These are phyloP conservation scores for Fusarium sp. DNA, from an alignment of 2,329 filamentous ascomycete species.

Conservation along the genomic window DNA sequence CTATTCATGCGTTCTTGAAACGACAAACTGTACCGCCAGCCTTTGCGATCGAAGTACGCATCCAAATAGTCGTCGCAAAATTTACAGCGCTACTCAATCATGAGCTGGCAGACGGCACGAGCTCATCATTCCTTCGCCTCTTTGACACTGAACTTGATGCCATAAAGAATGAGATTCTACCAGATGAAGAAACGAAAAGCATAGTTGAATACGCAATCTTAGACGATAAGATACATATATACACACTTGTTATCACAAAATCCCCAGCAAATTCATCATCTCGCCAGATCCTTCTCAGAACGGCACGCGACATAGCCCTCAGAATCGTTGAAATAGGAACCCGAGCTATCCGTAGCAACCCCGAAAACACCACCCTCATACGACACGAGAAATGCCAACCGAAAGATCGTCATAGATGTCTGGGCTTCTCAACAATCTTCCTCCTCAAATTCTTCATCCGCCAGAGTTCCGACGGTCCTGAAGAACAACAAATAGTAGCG, in stretches of 20 bases:
- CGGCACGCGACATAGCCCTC: slow-evolving; percentile 8
- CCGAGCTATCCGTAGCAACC: not conserved
- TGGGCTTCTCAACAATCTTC: slow-evolving; percentile 29
- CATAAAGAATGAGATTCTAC: not conserved
- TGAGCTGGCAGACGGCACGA: slow-evolving; percentile 13
- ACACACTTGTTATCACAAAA: slow-evolving; percentile 25
- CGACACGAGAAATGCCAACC: slow-evolving; percentile 18
- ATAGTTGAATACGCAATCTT: slow-evolving; percentile 24
- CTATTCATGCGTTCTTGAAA: slow-evolving; percentile 17
- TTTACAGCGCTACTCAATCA: slow-evolving; percentile 25
- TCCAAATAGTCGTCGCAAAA: slow-evolving; percentile 28
- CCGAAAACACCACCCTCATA: not conserved
- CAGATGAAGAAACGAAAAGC: not conserved
- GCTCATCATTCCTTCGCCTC: slow-evolving; percentile 21
- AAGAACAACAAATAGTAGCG: slow-evolving; percentile 22
- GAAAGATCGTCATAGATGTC: slow-evolving; percentile 29
- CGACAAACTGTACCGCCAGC: slow-evolving; percentile 9
- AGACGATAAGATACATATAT: slow-evolving; percentile 24
- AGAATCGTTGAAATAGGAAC: slow-evolving; percentile 24
- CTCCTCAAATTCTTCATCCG: slow-evolving; percentile 33
- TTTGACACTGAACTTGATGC: slow-evolving; percentile 31
- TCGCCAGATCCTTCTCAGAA: slow-evolving; percentile 24
- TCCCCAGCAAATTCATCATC: not conserved
- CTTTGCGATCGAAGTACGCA: slow-evolving; percentile 14
- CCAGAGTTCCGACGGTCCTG: not conserved